phyloP scores from a whole-genome alignment of 2,329 filamentous ascomycete genomes.

The Fusarium tricinctum region DNA sequence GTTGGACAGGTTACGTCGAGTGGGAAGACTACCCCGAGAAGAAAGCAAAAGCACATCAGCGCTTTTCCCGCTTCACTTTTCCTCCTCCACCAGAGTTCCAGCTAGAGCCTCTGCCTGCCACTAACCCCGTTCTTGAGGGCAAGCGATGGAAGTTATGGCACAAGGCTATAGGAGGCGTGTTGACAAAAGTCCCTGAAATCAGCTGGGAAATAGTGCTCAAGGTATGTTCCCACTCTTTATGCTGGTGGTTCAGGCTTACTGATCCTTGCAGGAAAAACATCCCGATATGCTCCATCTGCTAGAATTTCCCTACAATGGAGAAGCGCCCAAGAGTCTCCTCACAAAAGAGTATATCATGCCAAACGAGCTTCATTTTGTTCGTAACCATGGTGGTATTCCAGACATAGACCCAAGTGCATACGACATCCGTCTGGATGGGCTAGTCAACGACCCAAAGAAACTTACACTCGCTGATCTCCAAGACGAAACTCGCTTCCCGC shows the following conservation, averaged over 20 bases:
- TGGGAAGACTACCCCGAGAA: slow-evolving; percentile 80
- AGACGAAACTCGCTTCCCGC: slow-evolving; percentile 71
- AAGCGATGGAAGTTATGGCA: slow-evolving; percentile 72
- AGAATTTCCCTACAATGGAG: slow-evolving; percentile 75
- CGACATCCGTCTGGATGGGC: slow-evolving; percentile 69
- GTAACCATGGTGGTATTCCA: slow-evolving; percentile 80
- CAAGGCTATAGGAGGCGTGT: slow-evolving; percentile 58
- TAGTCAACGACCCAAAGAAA: slow-evolving; percentile 69
- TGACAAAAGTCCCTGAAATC: slow-evolving; percentile 66
- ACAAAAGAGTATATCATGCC: slow-evolving; percentile 70
- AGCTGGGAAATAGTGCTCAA: slow-evolving; percentile 68
- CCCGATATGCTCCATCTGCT: slow-evolving; percentile 72
- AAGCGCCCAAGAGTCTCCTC: slow-evolving; percentile 70
- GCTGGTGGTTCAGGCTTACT: background rate
- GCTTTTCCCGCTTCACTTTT: slow-evolving; percentile 53
- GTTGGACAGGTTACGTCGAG: slow-evolving; percentile 69
- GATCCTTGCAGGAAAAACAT: slow-evolving; percentile 62
- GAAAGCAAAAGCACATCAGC: slow-evolving; percentile 69
- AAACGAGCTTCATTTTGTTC: slow-evolving; percentile 72
- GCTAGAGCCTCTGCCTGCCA: slow-evolving; percentile 66
- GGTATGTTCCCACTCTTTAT: background rate
- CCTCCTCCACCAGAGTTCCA: slow-evolving; percentile 67
- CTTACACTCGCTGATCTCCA: slow-evolving; percentile 72
- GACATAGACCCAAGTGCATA: slow-evolving; percentile 70
- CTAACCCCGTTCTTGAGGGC: slow-evolving; percentile 70